Base-by-base conservation (phyloP, 805 yeast genomes). In the Cyberlindnera xylosilytica region DNA sequence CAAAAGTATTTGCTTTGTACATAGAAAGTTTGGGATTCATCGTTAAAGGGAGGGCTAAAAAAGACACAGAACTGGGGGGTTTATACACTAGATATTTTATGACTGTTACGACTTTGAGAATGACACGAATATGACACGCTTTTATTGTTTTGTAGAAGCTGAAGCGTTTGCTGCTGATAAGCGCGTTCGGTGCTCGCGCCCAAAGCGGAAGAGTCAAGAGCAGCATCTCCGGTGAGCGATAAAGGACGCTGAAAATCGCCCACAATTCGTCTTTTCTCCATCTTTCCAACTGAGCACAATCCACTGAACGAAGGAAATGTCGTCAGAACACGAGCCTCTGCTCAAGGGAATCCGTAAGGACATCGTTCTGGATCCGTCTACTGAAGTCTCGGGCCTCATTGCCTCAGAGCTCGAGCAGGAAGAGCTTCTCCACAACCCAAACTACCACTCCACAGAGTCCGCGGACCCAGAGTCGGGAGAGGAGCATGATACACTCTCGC, bases 371-470 rank as follows among this genome's bases (percentile, higher is more conserved):
- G 70, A 65, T 35, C 62, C 66, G 0, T 51, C 65, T 11, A 54
- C 58, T 2, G 68, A 54, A 12, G 23, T 64, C 6, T 57, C 65
- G 0, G 70, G 70, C 3, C 48, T 65, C 32, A 51, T 64, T 10
- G 66, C 67, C 6, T 51, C 59, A 15, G 66, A 62, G 39, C 36
- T 65, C 6, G 62, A 57, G 33, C 61, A 61, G 45, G 50, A 47
- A 17, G 62, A 61, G 38, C 48, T 58, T n/a, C 35, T 43, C n/a
- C 41, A 44, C 3, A 46, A 57, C 20, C 46, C 60, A 24, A 38
- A 42, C 1, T 51, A 46, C 24, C 42, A 44, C 22, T 34, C 41
- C n/a, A 37, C 45, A 3, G 48, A 44, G n/a, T n/a, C n/a, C n/a
- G n/a, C n/a, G 6, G 29, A 26, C n/a, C 22, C 39, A 17, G 47